These are phyloP conservation scores for Ascomycota sp. DNA, from an alignment of 2,329 filamentous ascomycete genomes.

Conservation along the genomic window DNA sequence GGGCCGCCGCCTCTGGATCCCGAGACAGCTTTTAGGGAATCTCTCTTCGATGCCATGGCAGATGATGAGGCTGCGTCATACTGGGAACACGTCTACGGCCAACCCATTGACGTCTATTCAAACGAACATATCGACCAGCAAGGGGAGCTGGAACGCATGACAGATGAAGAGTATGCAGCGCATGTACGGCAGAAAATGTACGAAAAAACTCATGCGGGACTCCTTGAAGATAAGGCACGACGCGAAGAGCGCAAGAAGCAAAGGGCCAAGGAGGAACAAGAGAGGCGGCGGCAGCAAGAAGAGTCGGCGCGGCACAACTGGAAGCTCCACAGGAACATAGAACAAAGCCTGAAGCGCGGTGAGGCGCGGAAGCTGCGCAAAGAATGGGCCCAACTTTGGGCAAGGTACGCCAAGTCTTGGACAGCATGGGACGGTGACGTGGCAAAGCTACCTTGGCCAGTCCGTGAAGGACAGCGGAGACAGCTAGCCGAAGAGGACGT, in stretches of 20 bases:
- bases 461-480: constrained; percentile 31
- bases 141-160: constrained; percentile 61
- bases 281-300: constrained; percentile 15
- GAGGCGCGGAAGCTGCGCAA: constrained; percentile 38
- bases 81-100: constrained; percentile 93
- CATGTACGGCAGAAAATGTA: constrained; percentile 84
- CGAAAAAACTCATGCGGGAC: constrained; percentile 76
- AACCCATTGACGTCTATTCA: constrained; percentile 70
- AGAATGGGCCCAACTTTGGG: constrained; percentile 40
- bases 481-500: constrained; percentile 41
- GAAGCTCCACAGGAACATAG: constrained; percentile 42
- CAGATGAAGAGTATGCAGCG: constrained; percentile 74
- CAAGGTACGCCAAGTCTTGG: constrained; percentile 46
- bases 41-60: constrained; percentile 87
- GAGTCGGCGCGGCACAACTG: constrained; percentile 8
- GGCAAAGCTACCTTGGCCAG: constrained; percentile 48
- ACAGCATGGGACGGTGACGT: constrained; percentile 23
- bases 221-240: constrained; percentile 54
- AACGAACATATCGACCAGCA: constrained; percentile 21
- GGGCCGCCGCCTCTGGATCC: constrained; percentile 34
- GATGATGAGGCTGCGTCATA: constrained; percentile 91
- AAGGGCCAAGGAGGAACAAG: constrained; percentile 28
- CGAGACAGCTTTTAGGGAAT: constrained; percentile 70
- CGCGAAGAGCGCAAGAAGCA: constrained; percentile 31
- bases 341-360: constrained; percentile 45